These are phyloP conservation scores for Paracoccidioides lutzii DNA, from an alignment of 2,329 filamentous ascomycete genomes.

Conservation along the genomic window DNA sequence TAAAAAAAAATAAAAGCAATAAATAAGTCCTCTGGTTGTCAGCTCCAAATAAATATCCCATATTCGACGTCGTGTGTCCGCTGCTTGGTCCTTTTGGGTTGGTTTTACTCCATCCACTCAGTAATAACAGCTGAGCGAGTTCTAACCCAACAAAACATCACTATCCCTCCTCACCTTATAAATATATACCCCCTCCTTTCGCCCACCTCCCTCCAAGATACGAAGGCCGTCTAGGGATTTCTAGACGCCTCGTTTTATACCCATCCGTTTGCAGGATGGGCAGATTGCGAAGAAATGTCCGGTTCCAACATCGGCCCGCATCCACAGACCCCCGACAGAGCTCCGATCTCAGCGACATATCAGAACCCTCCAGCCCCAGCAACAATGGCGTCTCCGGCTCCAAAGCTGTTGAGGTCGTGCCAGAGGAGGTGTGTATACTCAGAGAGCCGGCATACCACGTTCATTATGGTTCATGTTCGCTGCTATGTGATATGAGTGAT, in stretches of 20 bases:
- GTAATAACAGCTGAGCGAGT: too few relatives aligned
- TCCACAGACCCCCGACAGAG: constrained; percentile 39
- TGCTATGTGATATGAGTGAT: not conserved
- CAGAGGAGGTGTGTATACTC: constrained; percentile 12
- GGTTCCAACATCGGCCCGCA: constrained; percentile 41
- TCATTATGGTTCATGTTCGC: not conserved
- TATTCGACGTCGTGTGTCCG: too few relatives aligned
- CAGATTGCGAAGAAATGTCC: constrained; percentile 45
- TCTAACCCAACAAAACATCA: too few relatives aligned
- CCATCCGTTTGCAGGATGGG: constrained; percentile 29
- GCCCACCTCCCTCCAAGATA: not conserved
- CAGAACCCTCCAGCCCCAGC: constrained; percentile 39
- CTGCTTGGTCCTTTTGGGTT: too few relatives aligned
- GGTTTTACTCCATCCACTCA: too few relatives aligned
- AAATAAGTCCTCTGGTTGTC: too few relatives aligned
- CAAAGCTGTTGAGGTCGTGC: constrained; percentile 21
- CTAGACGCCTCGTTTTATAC: not conserved
- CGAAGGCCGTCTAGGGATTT: not conserved
- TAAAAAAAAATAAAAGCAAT: too few relatives aligned
- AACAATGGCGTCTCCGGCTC: constrained; percentile 29
- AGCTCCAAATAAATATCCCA: too few relatives aligned
- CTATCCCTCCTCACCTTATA: too few relatives aligned
- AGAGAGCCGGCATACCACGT: not conserved
- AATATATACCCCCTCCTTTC: not conserved
- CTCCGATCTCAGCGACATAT: constrained; percentile 43